Evolutionary conservation across 148 eudicot species (phyloP).

Genomic region (Fagopyrum homotropicum): DNA sequence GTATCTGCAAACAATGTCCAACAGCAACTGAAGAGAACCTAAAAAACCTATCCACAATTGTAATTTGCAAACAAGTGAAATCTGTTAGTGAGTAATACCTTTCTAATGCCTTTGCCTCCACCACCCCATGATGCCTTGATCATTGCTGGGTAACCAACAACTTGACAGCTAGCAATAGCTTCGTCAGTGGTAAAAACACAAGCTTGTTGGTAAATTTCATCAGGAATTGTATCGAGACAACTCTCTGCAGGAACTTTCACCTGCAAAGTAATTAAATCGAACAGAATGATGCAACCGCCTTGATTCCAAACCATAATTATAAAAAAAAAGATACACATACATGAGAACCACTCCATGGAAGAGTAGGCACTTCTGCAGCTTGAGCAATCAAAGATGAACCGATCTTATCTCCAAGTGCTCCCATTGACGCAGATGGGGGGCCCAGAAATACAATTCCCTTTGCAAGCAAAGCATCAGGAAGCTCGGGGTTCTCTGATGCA

Average conservation of each 20-base stretch:
- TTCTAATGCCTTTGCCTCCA: conserved; percentile 99
- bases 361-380: conserved; percentile 97
- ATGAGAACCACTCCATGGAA: conserved; percentile 99
- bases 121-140: conserved; percentile 99
- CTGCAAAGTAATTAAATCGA: conserved; percentile 26
- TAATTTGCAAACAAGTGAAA: neutral
- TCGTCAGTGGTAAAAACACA: conserved; percentile 92
- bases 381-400: conserved; percentile 99
- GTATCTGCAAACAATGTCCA: neutral
- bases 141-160: conserved; percentile 98
- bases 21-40: neutral
- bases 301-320: neutral
- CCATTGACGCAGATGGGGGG: conserved; percentile 90
- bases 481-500: conserved; percentile 98
- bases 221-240: conserved; percentile 73
- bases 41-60: neutral
- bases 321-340: conserved; percentile 32
- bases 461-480: conserved; percentile 83
- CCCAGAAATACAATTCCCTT: conserved; percentile 91
- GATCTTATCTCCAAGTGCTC: conserved; percentile 96
- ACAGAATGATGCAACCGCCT: neutral
- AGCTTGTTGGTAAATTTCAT: conserved; percentile 74
- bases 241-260: conserved; percentile 78
- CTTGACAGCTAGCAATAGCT: conserved; percentile 93
- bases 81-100: conserved; percentile 40